Percentiles rank a stretch among this genome's conserved stretches.
Conservation (phyloP, 2,329 filamentous ascomycete species). For the Lachnellula suecica region DNA sequence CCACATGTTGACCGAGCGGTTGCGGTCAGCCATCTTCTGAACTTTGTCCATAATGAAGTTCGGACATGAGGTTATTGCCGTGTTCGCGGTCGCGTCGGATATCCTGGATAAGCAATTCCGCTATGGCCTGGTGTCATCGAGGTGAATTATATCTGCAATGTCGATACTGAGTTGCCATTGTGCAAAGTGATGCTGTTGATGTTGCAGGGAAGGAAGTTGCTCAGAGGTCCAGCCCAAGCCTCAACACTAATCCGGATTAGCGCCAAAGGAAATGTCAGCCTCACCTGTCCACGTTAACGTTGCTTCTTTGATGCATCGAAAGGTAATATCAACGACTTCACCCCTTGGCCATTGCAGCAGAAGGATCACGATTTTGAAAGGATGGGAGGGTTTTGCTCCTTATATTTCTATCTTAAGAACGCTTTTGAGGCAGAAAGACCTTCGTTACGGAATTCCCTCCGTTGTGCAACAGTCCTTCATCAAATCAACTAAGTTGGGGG, state of each 20-base stretch:
- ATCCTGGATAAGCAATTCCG: neutral
- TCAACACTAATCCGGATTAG: neutral
- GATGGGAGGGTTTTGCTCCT: neutral
- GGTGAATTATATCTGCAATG: neutral
- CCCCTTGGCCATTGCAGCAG: too few species aligned
- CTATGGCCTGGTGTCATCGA: neutral
- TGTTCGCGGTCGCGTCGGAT: neutral
- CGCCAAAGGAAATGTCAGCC: neutral
- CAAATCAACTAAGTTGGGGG: neutral
- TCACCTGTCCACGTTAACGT: too few species aligned
- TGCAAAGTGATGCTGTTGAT: neutral
- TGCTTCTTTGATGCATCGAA: too few species aligned
- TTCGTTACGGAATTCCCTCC: neutral
- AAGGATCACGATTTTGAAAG: neutral
- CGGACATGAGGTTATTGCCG: constrained; percentile 5
- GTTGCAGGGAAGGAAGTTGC: too few species aligned
- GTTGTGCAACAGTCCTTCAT: neutral
- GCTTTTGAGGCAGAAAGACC: neutral
- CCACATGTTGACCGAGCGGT: constrained; percentile 26
- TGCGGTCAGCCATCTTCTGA: constrained; percentile 1
- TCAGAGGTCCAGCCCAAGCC: too few species aligned
- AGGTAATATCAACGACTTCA: too few species aligned
- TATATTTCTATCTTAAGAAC: too few species aligned
- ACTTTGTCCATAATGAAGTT: neutral
- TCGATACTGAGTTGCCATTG: neutral